Evolutionary conservation across 2,329 filamentous ascomycete species (phyloP).

Genomic region (Colletotrichum destructivum): DNA sequence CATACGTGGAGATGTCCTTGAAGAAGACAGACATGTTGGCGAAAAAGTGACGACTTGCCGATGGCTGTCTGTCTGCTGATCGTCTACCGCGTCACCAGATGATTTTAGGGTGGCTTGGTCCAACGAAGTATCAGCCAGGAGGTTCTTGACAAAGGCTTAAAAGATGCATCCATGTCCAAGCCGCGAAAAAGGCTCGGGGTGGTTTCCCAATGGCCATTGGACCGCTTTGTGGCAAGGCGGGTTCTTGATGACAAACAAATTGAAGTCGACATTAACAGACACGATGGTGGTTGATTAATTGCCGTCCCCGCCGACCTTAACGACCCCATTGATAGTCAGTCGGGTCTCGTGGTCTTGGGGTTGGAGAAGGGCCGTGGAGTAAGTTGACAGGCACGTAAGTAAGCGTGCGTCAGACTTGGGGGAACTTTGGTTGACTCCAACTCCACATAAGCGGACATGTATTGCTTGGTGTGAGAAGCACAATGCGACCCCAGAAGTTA

Average conservation of each 20-base stretch:
- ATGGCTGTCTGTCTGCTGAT: not conserved
- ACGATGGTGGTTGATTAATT: not conserved
- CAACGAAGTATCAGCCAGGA: not conserved
- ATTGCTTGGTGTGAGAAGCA: no score
- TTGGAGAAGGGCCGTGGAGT: conserved; percentile 29
- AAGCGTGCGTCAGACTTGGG: not conserved
- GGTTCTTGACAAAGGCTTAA: conserved; percentile 21
- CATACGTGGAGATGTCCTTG: conserved; percentile 55
- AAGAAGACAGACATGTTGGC: conserved; percentile 56
- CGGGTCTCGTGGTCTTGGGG: not conserved
- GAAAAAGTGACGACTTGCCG: not conserved
- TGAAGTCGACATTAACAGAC: conserved; percentile 24
- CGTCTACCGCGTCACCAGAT: not conserved
- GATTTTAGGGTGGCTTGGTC: not conserved
- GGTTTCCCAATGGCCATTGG: not conserved
- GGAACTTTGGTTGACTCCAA: conserved; percentile 9
- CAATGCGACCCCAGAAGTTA: not conserved
- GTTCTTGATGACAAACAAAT: conserved; percentile 36
- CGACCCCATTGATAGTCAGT: not conserved
- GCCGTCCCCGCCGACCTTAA: not conserved
- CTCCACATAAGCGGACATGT: conserved; percentile 1
- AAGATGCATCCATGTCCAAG: conserved; percentile 5
- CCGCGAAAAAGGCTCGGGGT: conserved; percentile 9
- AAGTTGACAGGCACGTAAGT: not conserved
- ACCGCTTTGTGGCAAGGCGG: conserved; percentile 7